Evolutionary conservation across 116 monocot species (phyloP), one percentile per base, ranked within the genome.

Genomic region (Posidonia oceanica): DNA sequence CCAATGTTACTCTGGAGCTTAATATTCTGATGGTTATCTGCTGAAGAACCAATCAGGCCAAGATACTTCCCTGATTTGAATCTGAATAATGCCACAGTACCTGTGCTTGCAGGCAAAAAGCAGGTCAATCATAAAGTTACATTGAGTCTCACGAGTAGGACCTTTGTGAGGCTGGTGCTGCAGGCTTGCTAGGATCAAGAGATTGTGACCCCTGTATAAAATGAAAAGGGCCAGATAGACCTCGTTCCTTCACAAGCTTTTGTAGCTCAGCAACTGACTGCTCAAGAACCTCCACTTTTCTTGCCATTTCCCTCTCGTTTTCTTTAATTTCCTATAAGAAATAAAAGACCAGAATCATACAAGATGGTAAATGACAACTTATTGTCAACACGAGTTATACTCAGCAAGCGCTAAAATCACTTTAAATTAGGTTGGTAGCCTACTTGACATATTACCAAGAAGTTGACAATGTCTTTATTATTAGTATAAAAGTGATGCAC

Each of bases 211-310:
- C 69, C 39, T 56, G 66, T 61, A 61, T 80, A 59, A 84, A 81
- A 59, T 71, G 66, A 53, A 85, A 74, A 48, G 87, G 60, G 15
- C 84, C 85, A 14, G 79, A 60, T 69, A 93, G 80, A 20, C 89
- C 84, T 54, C 77, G 74, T 29, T 79, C 76, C 22, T 55, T 81
- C 2, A 82, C 64, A 15, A 79, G 80, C 14, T 79, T 82, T 40
- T 86, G 86, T 3, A 93, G 80, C 71, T 93, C 89, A 76, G 57
- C 60, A 5, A 86, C 70, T 64, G 72, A 80, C 73, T 74, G 69
- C 63, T 83, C 86, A 3, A 93, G 80, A 42, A 73, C 39, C 63
- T 86, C 82, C 4, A 93, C 36, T 69, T 86, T 89, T 79, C 72
- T 86, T 70, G 67, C 76, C 63, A 93, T 61, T 18, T 84, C 84